A percentile compares a stretch with the other conserved stretches of the same genome.
Conservation (phyloP, 2,329 filamentous ascomycete genomes). For the Endocalyx cinctus region DNA sequence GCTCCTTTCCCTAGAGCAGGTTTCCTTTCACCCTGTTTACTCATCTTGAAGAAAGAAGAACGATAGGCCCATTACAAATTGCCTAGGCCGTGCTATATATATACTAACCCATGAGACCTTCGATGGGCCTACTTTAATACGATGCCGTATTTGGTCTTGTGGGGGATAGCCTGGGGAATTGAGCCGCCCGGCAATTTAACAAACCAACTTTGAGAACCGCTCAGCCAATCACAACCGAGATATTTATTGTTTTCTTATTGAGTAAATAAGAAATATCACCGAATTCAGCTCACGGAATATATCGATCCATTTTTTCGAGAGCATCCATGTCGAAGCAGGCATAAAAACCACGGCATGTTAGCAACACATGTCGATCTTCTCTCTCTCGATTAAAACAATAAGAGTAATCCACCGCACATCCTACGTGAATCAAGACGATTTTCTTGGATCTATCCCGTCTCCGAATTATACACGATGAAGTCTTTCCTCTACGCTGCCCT, state of each 20-base stretch:
- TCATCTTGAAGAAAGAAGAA: too few species aligned
- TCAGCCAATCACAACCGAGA: slow-evolving; percentile 17
- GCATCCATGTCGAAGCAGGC: slow-evolving; percentile 6
- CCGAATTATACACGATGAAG: slow-evolving; percentile 35
- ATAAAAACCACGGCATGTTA: slow-evolving; percentile 14
- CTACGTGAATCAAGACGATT: background rate
- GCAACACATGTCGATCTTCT: slow-evolving; percentile 10
- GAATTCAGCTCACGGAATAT: slow-evolving; percentile 15
- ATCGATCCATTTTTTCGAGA: slow-evolving; percentile 4
- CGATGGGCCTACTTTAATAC: slow-evolving; percentile 7
- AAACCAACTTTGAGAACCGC: slow-evolving; percentile 8
- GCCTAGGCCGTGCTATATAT: too few species aligned
- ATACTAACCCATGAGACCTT: too few species aligned
- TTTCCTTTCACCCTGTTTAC: too few species aligned
- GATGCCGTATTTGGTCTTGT: slow-evolving; percentile 12
- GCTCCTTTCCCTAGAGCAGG: too few species aligned
- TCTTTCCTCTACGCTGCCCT: slow-evolving; percentile 26
- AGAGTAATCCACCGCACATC: slow-evolving; percentile 8
- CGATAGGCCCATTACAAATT: too few species aligned
- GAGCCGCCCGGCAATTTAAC: slow-evolving; percentile 19
- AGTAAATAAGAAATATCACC: slow-evolving; percentile 15
- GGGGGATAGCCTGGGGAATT: slow-evolving; percentile 22
- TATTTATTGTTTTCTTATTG: slow-evolving; percentile 14
- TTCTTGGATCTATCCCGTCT: background rate
- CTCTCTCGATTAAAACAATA: too few species aligned